Percentiles rank a stretch among this genome's conserved stretches.
phyloP scores from a whole-genome alignment of 1,139 yeast species.

The Diutina siamensis region DNA sequence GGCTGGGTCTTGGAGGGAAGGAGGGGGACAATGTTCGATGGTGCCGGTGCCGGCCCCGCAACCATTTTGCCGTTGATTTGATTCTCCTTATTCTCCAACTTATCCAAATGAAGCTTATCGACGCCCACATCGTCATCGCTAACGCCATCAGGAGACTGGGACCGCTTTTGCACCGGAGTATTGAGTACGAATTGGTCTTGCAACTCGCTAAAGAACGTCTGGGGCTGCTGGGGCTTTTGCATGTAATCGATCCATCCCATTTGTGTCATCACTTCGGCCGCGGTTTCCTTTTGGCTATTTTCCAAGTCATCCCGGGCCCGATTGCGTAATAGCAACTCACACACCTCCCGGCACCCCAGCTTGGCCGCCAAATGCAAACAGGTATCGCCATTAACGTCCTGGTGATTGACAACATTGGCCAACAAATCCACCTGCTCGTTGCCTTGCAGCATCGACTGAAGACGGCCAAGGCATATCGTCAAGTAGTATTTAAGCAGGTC shows the following conservation, averaged over 20 bases:
- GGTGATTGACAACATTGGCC: constrained; percentile 54
- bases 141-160: constrained; percentile 23
- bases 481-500: constrained; percentile 32
- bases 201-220: neutral
- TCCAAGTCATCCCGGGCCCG: constrained; percentile 4
- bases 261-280: constrained; percentile 17
- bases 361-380: constrained; percentile 50
- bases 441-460: constrained; percentile 21
- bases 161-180: neutral
- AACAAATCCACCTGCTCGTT: constrained; percentile 32
- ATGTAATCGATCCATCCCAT: constrained; percentile 4
- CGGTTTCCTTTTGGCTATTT: constrained; percentile 12
- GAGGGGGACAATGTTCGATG: neutral
- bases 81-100: constrained; percentile 32
- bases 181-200: neutral
- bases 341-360: neutral
- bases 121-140: constrained; percentile 18
- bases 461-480: constrained; percentile 26
- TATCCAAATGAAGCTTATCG: constrained; percentile 23
- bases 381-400: constrained; percentile 59
- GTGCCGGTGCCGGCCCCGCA: neutral
- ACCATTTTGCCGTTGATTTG: constrained; percentile 9
- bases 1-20: constrained; percentile 1
- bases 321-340: neutral
- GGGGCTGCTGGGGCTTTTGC: neutral